These are phyloP conservation scores for Cladosporium colombiae DNA, from an alignment of 2,329 filamentous ascomycete genomes.

Conservation along the genomic window DNA sequence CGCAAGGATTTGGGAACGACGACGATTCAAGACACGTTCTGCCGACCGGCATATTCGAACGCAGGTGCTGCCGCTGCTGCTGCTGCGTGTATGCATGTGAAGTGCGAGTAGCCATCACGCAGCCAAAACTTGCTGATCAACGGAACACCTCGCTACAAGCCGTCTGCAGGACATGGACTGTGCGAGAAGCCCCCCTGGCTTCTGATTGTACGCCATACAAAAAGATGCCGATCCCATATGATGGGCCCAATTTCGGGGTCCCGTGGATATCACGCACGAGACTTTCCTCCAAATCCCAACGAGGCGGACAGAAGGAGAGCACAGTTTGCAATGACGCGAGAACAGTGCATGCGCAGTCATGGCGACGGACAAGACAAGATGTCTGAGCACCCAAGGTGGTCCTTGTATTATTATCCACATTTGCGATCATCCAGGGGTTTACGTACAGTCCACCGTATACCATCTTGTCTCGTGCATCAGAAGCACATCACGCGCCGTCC, in stretches of 20 bases:
- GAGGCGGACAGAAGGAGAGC: not conserved
- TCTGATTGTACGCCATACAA: not conserved
- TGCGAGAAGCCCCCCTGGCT: not conserved
- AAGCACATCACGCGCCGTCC: not conserved
- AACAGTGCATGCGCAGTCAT: not conserved
- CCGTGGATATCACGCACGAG: no score
- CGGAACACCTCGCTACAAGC: not conserved
- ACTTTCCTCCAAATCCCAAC: not conserved
- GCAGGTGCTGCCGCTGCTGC: not conserved
- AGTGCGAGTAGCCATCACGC: not conserved
- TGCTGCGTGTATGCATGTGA: not conserved
- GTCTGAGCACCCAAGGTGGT: not conserved
- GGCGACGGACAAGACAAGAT: not conserved
- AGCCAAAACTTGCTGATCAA: not conserved
- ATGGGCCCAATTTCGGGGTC: no score
- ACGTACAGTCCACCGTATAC: not conserved
- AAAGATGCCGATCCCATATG: not conserved
- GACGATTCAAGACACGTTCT: not conserved
- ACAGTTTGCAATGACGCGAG: no score
- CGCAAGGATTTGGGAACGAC: not conserved
- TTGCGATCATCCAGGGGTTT: not conserved
- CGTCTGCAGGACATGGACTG: not conserved
- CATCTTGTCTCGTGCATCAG: not conserved
- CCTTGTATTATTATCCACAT: not conserved
- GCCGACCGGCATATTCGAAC: not conserved